Percentiles rank a stretch among this genome's conserved stretches.
Conservation (phyloP, 2,329 filamentous ascomycete species). For the Penicillium sp. region DNA sequence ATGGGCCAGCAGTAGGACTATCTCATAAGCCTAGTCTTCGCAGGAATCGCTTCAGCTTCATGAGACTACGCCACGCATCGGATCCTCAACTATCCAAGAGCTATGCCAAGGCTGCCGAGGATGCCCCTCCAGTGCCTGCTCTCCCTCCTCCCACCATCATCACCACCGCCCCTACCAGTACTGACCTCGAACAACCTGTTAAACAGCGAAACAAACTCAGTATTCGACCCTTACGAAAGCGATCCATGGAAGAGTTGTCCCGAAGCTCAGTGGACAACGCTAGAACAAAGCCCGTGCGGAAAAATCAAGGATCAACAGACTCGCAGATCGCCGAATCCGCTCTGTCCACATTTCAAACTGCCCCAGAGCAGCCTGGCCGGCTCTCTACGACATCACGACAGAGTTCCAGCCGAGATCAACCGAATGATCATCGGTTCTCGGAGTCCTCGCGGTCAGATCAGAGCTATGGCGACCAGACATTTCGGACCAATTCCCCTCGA, state of each 20-base stretch:
- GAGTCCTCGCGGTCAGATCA: constrained; percentile 89
- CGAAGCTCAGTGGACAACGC: constrained; percentile 14
- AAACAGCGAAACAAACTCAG: constrained; percentile 42
- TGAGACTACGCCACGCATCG: constrained; percentile 86
- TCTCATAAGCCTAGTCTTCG: constrained; percentile 25
- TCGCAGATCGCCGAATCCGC: constrained; percentile 28
- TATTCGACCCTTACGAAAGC: constrained; percentile 31
- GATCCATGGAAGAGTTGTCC: constrained; percentile 30
- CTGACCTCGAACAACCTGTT: constrained; percentile 48
- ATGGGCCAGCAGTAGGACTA: constrained; percentile 12
- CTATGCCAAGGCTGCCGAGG: constrained; percentile 60
- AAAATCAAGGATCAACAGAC: constrained; percentile 25
- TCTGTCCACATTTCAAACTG: constrained; percentile 44
- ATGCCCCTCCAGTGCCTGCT: constrained; percentile 40
- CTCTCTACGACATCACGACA: constrained; percentile 46
- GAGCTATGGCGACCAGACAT: constrained; percentile 65
- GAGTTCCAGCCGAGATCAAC: constrained; percentile 53
- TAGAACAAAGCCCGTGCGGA: constrained; percentile 18
- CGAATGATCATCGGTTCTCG: constrained; percentile 62
- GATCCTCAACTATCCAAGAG: constrained; percentile 81
- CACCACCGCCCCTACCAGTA: constrained; percentile 78
- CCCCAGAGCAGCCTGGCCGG: constrained; percentile 55
- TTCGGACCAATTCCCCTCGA: constrained; percentile 57
- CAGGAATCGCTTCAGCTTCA: constrained; percentile 56
- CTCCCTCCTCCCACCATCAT: constrained; percentile 64